Conservation (phyloP, 495 filamentous ascomycete genomes). For the Neurospora africana region DNA sequence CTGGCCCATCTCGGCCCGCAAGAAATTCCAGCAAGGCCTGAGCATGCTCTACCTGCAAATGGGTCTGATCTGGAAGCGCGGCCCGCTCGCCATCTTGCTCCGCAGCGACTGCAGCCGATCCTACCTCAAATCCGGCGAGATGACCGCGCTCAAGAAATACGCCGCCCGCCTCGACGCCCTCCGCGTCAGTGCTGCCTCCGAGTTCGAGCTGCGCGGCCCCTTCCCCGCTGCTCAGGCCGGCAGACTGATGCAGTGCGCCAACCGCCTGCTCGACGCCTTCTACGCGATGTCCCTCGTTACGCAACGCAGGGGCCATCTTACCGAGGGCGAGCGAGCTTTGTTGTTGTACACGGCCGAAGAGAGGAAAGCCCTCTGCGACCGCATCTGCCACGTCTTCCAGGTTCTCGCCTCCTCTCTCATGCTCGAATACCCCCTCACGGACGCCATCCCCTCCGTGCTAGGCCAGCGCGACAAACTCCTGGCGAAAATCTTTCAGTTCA, state of each 20-base stretch:
- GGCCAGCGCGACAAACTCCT: conserved; percentile 72
- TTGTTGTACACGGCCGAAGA: conserved; percentile 73
- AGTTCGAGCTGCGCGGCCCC: conserved; percentile 75
- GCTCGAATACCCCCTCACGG: conserved; percentile 84
- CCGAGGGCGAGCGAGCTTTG: conserved; percentile 67
- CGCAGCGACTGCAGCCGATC: conserved; percentile 39
- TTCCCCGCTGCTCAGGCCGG: conserved; percentile 63
- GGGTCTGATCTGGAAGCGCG: conserved; percentile 93
- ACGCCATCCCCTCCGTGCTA: conserved; percentile 71
- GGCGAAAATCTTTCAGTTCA: conserved; percentile 80
- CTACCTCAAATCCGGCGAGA: conserved; percentile 78
- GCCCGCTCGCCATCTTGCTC: conserved; percentile 69
- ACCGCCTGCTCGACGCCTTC: conserved; percentile 79
- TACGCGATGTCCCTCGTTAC: conserved; percentile 93
- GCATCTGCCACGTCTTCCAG: conserved; percentile 89
- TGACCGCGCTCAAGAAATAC: conserved; percentile 51
- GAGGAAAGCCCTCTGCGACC: conserved; percentile 62
- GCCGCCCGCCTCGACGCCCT: conserved; percentile 61
- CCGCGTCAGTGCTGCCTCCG: conserved; percentile 59
- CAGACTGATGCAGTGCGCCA: conserved; percentile 65
- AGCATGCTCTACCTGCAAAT: conserved; percentile 83
- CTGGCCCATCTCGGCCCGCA: conserved; percentile 85
- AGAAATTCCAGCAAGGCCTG: conserved; percentile 76
- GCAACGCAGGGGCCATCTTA: conserved; percentile 64
- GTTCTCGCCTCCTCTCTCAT: conserved; percentile 88